Evolutionary conservation across 306 rosid species (phyloP), one percentile per base, ranked within the genome.

Genomic region (Inga laurina): DNA sequence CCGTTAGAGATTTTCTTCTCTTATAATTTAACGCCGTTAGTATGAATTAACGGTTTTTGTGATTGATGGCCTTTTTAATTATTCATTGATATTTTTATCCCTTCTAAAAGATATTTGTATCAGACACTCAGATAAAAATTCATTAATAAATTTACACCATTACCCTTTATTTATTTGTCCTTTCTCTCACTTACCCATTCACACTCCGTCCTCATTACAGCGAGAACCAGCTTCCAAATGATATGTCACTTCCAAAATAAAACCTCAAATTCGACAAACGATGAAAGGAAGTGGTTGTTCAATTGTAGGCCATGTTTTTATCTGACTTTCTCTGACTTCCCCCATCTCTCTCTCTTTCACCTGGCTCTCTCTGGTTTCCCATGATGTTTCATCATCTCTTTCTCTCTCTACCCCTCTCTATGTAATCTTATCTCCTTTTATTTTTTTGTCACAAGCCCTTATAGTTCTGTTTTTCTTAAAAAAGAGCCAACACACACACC

Each of bases 381-480:
- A 81, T 81, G 81, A 82, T 22, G 37, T 56, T 66, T 32, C 65
- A 39, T 32, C 57, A 32, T 12, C 35, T 21, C 32, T 10, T 21
- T 32, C 82, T 68, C 46, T 78, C 72, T 61, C 57, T 79, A 62
- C 75, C 70, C 72, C 71, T 82, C 85, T 80, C 86, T 71, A 59
- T 66, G 32, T 72, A 61, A 84, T 81, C 91, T 88, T 84, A 87
- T 87, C 84, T 86, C 75, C 71, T 80, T 82, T 88, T 84, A 18
- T 44, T 71, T 85, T 48, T 67, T 84, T 77, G 81, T 82, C 80
- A 77, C 84, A 82, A 80, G 79, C 83, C 80, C 59, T 66, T 87
- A 49, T 76, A 57, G 75, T 81, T 74, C 80, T 82, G 81, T 84
- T 81, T 82, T 82, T 82, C 82, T 79, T 76, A 62, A 27, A 39